Evolutionary conservation across 306 rosid species (phyloP), one percentile per base, ranked within the genome.

Genomic region (Cucurbita moschata): DNA sequence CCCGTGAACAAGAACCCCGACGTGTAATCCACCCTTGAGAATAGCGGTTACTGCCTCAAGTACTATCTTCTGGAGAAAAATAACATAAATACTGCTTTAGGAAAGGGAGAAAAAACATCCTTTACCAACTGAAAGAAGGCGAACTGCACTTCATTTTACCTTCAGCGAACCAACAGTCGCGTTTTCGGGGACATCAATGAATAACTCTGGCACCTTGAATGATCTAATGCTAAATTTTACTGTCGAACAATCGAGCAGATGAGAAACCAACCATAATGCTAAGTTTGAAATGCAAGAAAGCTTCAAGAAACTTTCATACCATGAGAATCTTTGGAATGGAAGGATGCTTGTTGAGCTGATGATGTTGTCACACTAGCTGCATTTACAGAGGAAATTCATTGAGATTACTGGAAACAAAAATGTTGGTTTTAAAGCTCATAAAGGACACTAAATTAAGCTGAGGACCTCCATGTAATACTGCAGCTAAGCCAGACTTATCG

Each of bases 141-240:
- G 63, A 49, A 13, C 21, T 35, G 35, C 57, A 49, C 10, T 23
- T 35, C 10, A 50, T 65, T 77, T 79, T 82, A 90, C 98, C 96
- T 90, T 94, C 58, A 94, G 75, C 15, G 88, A 90, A 83, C 88
- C 95, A 52, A 94, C 84, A 46, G 98, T 94, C 56, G 91, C 83
- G 7, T 90, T 89, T 79, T 90, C 89, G 4, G 98, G 94, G 75
- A 94, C 88, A 76, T 94, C 97, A 71, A 94, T 71, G 60, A 83
- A 86, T 73, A 94, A 86, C 83, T 90, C 98, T 51, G 98, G 98
- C 57, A 90, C 84, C 85, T 74, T 85, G 86, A 94, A 87, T 60
- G 98, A 90, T 79, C 89, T 84, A 8, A 94, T 90, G 87, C 92
- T 89, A 80, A 94, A 82, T 80, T 85, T 94, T 71, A 94, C 96